A percentile compares a stretch with the other conserved stretches of the same genome.
Evolutionary conservation across 1,284 basidiomycete genomes (phyloP).

Genomic region (Agroathelia rolfsii): DNA sequence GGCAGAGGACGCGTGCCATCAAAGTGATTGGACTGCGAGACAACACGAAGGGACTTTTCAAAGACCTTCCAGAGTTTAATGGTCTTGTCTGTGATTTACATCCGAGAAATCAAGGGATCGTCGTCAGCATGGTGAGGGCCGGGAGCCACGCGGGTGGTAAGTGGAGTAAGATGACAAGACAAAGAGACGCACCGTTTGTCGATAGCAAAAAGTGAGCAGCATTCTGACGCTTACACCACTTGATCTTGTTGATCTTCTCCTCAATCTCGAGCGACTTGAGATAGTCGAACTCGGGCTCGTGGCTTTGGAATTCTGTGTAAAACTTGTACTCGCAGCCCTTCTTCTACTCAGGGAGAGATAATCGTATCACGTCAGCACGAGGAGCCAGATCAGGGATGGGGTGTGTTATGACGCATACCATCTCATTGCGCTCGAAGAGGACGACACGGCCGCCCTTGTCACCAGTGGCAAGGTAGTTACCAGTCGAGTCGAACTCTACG

Average conservation of each 20-base stretch:
- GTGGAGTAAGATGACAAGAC: slow-evolving; percentile 5
- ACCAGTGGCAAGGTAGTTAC: slow-evolving; percentile 98
- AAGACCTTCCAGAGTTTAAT: slow-evolving; percentile 99
- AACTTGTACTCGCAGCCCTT: slow-evolving; percentile 99
- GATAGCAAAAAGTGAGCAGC: slow-evolving; percentile 94
- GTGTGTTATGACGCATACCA: slow-evolving; percentile 48
- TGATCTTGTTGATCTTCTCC: slow-evolving; percentile 99
- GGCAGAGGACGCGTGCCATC: slow-evolving; percentile 65
- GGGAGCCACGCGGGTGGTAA: slow-evolving; percentile 3
- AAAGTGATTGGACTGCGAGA: slow-evolving; percentile 93
- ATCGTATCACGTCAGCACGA: slow-evolving; percentile 7
- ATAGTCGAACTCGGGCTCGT: slow-evolving; percentile 99
- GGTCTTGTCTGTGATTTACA: slow-evolving; percentile 78
- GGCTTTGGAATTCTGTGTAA: slow-evolving; percentile 99
- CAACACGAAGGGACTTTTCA: slow-evolving; percentile 93
- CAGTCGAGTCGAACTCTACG: slow-evolving; percentile 99
- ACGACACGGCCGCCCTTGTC: slow-evolving; percentile 99
- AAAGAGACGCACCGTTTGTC: slow-evolving; percentile 71
- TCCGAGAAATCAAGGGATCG: slow-evolving; percentile 2
- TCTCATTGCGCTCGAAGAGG: slow-evolving; percentile 96
- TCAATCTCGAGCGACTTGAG: slow-evolving; percentile 99
- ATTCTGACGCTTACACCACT: slow-evolving; percentile 99
- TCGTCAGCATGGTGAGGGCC: slow-evolving; percentile 6
- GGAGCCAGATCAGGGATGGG: slow-evolving; percentile 1
- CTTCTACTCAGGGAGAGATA: no score